Base-by-base conservation (phyloP, 805 yeast species). In the Suhomyces sp. region DNA sequence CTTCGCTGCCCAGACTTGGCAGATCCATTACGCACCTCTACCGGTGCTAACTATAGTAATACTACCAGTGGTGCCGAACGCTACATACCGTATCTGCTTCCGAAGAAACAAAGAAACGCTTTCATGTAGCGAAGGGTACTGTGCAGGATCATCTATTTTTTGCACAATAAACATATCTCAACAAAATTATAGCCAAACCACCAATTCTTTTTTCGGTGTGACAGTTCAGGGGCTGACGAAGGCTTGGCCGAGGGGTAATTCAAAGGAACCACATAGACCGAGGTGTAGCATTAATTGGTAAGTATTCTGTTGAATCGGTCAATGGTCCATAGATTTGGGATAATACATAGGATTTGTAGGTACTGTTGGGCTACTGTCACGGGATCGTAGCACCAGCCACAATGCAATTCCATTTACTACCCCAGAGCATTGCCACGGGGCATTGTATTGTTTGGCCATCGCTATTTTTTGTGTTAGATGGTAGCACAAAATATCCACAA, bases 61-160 rank as follows among this genome's bases (percentile, higher is more conserved):
- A 27, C 13, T 3, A 27, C n/a, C 31, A 25, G 2, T 1, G n/a
- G 31, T 27, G 31, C n/a, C 13, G 4, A 27, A 27, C 4, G 27
- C 27, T 12, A 8, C 27, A 12, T 12, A 12, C 13, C 31, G 13
- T 12, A 27, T 27, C 31, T 27, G 31, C 31, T 12, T 12, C 13
- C 29, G 15, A 29, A n/a, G 41, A 4, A 37, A 37, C 41, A 37
- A 37, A 37, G 40, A 35, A 37, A 9, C 22, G 21, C 35, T 43
- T 4, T 15, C 20, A 22, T 43, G 46, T 43, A 43, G 20, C 46
- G 46, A 43, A 43, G 46, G 46, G 35, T 43, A 13, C 33, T 43
- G 46, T 25, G 46, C 35, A 43, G 35, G 33, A 43, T 3, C 27
- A 37, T 19, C 20, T 35, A 5, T 15, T 19, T 15, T 37, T 17